Conservation (phyloP, 768 basidiomycete genomes). For the Naganishia onofrii region DNA sequence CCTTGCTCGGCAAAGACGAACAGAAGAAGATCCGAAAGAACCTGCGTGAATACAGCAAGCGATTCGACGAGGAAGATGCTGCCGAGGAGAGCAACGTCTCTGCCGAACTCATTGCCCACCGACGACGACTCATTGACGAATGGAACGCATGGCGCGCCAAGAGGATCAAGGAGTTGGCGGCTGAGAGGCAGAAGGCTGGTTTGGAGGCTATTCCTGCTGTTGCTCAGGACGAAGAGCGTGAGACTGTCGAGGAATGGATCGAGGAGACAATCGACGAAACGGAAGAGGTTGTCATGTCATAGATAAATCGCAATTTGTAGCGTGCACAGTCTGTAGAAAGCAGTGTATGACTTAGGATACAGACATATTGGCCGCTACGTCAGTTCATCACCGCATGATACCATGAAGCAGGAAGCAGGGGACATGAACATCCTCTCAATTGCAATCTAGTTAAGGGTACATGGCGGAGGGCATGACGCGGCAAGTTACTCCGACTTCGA, state of each 20-base stretch:
- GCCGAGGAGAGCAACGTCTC: conserved; percentile 91
- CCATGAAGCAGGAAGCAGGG: too few species aligned
- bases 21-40: conserved; percentile 82
- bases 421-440: too few species aligned
- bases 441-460: too few species aligned
- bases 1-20: conserved; percentile 79
- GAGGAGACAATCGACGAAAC: conserved; percentile 90
- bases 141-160: conserved; percentile 95
- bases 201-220: conserved; percentile 44
- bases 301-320: conserved; percentile 24
- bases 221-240: conserved; percentile 64
- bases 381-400: too few species aligned
- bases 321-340: not conserved
- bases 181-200: conserved; percentile 57
- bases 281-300: conserved; percentile 63
- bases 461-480: too few species aligned
- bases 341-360: not conserved
- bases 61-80: conserved; percentile 95
- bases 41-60: conserved; percentile 81
- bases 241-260: conserved; percentile 90
- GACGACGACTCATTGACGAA: conserved; percentile 90
- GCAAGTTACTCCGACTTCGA: too few species aligned
- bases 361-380: not conserved
- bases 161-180: conserved; percentile 66
- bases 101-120: conserved; percentile 83